Evolutionary conservation across 805 yeast genomes (phyloP), one percentile per base, ranked within the genome.

Genomic region (Debaryomyces hansenii): DNA sequence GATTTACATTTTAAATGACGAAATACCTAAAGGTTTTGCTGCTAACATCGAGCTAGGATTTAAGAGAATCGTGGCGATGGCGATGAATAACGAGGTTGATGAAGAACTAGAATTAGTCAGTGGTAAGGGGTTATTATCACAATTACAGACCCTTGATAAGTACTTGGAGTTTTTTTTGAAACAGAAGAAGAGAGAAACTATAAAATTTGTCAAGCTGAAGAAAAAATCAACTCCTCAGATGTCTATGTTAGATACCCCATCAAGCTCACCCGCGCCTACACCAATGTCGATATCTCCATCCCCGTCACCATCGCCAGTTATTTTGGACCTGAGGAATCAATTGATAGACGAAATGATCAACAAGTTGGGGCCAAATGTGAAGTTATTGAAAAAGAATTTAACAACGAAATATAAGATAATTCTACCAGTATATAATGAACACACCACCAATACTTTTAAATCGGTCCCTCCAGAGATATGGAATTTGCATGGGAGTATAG

Each of bases 11-110:
- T 68, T 81, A 44, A 85, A 85, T 63, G 76, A 77, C 29, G 88
- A 84, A 28, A 83, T 86, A 11, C 90, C 92, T 1, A 69, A 81
- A 47, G 92, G 91, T 0, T 82, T 66, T 58, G 78, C 87, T 11
- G 69, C 77, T 11, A 85, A 85, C 53, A 69, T 86, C n/a, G 92
- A 86, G 56, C 53, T 62, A 4, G 92, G 90, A 5, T 87, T 83
- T 60, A 66, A 65, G 36, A 60, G 66, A 39, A 80, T 83, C 16
- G 77, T 56, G 6, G 49, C 50, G 5, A 41, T 62, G 4, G 66
- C 69, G 12, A 44, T 48, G 43, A 44, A 49, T 34, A 64, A 52
- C 31, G 50, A 52, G 36, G 46, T 45, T n/a, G 63, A 57, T 28
- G 60, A 55, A 36, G 62, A 57, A 2, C 56, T 58, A 2, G 61